A percentile compares a stretch with the other conserved stretches of the same genome.
phyloP scores from a whole-genome alignment of 768 basidiomycete genomes.

The Tricholoma furcatifolium region DNA sequence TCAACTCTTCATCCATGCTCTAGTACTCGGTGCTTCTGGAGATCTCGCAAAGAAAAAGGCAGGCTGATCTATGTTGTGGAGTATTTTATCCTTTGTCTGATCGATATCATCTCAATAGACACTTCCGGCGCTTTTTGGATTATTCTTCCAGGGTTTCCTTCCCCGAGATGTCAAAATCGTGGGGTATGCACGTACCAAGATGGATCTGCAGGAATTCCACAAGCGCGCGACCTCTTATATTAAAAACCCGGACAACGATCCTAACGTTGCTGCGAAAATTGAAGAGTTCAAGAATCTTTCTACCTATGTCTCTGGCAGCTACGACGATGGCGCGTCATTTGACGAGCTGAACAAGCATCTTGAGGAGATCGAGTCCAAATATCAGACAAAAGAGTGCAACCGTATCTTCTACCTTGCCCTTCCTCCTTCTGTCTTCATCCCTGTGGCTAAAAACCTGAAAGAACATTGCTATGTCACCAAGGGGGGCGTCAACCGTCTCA shows the following conservation, averaged over 20 bases:
- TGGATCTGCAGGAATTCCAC: constrained; percentile 82
- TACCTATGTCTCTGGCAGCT: constrained; percentile 83
- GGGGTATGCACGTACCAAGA: constrained; percentile 96
- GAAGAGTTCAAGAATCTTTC: constrained; percentile 82
- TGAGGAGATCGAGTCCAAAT: constrained; percentile 71
- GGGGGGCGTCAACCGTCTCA: constrained; percentile 82
- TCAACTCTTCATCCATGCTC: constrained; percentile 8
- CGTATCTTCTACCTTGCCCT: constrained; percentile 97
- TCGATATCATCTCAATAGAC: constrained; percentile 55
- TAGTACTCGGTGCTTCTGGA: constrained; percentile 94
- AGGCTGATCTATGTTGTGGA: constrained; percentile 7
- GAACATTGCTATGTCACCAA: constrained; percentile 71
- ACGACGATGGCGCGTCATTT: constrained; percentile 84
- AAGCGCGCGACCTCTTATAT: constrained; percentile 84
- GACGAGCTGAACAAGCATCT: constrained; percentile 73
- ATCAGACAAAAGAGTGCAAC: constrained; percentile 62
- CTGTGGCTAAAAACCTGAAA: constrained; percentile 82
- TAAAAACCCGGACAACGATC: constrained; percentile 70
- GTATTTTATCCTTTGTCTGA: constrained; percentile 6
- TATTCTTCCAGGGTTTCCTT: constrained; percentile 78
- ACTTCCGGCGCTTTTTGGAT: constrained; percentile 90
- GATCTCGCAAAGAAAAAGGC: constrained; percentile 99
- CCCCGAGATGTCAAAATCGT: constrained; percentile 87
- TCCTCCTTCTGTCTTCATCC: constrained; percentile 94
- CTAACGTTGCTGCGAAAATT: constrained; percentile 56